phyloP scores from a whole-genome alignment of 176 grass and related monocot genomes.

The Cenchrus purpureus region DNA sequence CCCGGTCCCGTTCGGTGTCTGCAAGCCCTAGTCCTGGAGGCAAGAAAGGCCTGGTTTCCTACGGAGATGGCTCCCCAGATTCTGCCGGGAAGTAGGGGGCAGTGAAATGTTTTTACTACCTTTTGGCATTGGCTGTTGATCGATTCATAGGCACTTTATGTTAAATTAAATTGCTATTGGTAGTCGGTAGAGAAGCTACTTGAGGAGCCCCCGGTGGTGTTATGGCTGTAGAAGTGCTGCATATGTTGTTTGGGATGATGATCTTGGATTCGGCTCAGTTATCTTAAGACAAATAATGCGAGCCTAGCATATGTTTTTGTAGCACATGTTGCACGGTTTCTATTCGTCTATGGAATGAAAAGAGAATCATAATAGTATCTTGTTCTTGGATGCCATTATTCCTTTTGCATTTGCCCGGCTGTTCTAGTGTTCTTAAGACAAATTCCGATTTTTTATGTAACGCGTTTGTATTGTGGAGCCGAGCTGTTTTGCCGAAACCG shows the following conservation, averaged over 20 bases:
- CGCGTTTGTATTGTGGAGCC: background rate
- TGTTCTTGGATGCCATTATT: background rate
- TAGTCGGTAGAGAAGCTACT: slow-evolving; percentile 9
- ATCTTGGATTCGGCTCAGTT: background rate
- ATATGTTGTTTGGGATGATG: slow-evolving; percentile 10
- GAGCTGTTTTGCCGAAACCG: background rate
- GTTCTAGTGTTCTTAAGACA: no score
- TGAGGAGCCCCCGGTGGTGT: background rate
- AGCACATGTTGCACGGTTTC: slow-evolving; percentile 5
- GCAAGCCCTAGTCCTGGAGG: slow-evolving; percentile 78
- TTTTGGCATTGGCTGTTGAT: background rate
- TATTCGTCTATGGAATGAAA: background rate
- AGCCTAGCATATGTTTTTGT: slow-evolving; percentile 34
- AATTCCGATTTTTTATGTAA: background rate
- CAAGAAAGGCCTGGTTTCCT: slow-evolving; percentile 91
- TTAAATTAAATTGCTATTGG: background rate
- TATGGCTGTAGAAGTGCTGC: slow-evolving; percentile 24
- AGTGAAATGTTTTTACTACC: slow-evolving; percentile 9
- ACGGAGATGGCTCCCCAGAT: slow-evolving; percentile 87
- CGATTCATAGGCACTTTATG: background rate
- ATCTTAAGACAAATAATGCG: slow-evolving; percentile 18
- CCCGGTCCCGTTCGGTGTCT: slow-evolving; percentile 49
- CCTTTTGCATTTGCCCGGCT: background rate
- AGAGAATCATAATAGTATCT: background rate
- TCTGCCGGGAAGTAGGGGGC: slow-evolving; percentile 52